Conservation (phyloP, 1,139 yeast species). For the Chernovozyma sophiae-reginae region DNA sequence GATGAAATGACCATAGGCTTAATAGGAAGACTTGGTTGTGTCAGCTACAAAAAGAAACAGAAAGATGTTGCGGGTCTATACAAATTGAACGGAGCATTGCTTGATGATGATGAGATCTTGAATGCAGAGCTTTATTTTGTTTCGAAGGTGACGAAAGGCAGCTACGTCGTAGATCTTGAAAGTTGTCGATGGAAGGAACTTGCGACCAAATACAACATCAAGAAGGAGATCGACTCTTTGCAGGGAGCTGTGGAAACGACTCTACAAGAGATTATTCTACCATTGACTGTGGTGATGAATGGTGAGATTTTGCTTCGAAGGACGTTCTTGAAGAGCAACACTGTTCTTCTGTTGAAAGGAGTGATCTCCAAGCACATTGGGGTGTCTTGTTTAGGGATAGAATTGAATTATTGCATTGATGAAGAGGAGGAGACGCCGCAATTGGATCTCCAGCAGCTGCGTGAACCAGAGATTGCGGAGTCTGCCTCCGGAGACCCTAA, state of each 20-base stretch:
- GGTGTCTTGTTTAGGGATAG: conserved; percentile 16
- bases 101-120: conserved; percentile 44
- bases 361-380: conserved; percentile 12
- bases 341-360: conserved; percentile 29
- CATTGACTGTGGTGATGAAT: not conserved
- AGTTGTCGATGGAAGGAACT: conserved; percentile 25
- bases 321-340: conserved; percentile 19
- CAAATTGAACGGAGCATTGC: conserved; percentile 53
- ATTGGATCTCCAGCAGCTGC: too few species aligned
- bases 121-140: conserved; percentile 71
- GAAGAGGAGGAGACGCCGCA: conserved; percentile 10
- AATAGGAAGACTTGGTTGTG: conserved; percentile 46
- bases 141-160: conserved; percentile 40
- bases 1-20: conserved; percentile 38
- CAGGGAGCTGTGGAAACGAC: not conserved
- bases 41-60: conserved; percentile 8
- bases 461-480: too few species aligned
- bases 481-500: too few species aligned
- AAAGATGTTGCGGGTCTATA: conserved; percentile 15
- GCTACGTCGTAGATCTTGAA: conserved; percentile 19
- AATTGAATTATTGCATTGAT: conserved; percentile 16
- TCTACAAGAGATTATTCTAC: not conserved
- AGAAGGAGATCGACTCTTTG: not conserved
- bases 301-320: conserved; percentile 9
- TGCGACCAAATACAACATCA: conserved; percentile 20